phyloP scores from a whole-genome alignment of 192 early-diverging fungal species.

The Podila epigama region DNA sequence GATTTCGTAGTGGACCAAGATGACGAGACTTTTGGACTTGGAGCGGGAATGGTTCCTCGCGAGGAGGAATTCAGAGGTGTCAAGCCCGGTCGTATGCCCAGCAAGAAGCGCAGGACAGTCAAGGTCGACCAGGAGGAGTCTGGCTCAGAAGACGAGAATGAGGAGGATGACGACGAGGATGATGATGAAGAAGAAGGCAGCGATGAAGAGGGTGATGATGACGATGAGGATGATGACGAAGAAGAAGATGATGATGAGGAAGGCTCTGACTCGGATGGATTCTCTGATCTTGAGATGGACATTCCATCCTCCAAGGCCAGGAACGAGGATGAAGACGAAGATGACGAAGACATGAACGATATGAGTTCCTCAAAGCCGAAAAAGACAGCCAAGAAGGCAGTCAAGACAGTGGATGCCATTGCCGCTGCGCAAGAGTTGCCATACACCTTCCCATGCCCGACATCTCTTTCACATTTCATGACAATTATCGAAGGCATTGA shows the following conservation, averaged over 20 bases:
- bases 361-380: conserved; percentile 32
- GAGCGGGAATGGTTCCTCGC: conserved; percentile 48
- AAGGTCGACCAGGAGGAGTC: conserved; percentile 44
- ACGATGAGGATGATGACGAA: conserved; percentile 23
- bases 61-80: conserved; percentile 45
- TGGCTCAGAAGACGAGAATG: conserved; percentile 46
- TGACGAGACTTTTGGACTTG: conserved; percentile 52
- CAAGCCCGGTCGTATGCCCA: conserved; percentile 46
- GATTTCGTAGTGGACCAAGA: conserved; percentile 64
- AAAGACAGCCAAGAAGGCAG: conserved; percentile 32
- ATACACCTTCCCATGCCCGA: conserved; percentile 86
- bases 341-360: conserved; percentile 63
- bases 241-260: conserved; percentile 53
- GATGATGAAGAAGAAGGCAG: conserved; percentile 50
- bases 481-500: conserved; percentile 67
- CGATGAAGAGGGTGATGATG: conserved; percentile 16
- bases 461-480: conserved; percentile 73
- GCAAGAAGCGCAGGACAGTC: conserved; percentile 31
- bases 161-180: conserved; percentile 36
- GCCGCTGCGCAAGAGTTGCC: conserved; percentile 66
- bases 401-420: conserved; percentile 29
- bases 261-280: conserved; percentile 52
- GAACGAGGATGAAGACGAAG: conserved; percentile 30
- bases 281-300: conserved; percentile 56
- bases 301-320: conserved; percentile 24